These are phyloP conservation scores for Infundibulicybe gibba DNA, from an alignment of 768 basidiomycete species.

Conservation along the genomic window DNA sequence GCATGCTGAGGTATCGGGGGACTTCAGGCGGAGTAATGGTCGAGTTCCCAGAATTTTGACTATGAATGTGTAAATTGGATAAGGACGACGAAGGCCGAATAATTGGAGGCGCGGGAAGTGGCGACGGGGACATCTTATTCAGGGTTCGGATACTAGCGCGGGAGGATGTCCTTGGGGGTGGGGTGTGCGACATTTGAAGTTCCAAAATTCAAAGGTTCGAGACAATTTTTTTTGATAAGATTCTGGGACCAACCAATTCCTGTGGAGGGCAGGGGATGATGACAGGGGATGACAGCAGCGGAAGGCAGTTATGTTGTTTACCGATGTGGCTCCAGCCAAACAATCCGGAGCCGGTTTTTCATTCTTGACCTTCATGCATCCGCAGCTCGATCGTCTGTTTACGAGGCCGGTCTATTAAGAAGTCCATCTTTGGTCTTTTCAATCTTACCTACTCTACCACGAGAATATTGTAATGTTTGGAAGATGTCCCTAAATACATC, in stretches of 20 bases:
- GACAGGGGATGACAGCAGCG: neutral
- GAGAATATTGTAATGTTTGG: neutral
- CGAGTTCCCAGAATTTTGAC: slow-evolving; percentile 26
- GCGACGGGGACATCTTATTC: slow-evolving; percentile 41
- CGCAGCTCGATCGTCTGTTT: too few relatives aligned
- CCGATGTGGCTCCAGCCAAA: too few relatives aligned
- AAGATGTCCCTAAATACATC: neutral
- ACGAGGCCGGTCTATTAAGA: too few relatives aligned
- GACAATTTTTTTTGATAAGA: too few relatives aligned
- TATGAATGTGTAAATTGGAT: slow-evolving; percentile 54
- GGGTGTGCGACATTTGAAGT: slow-evolving; percentile 26
- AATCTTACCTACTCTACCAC: neutral
- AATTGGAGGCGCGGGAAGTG: slow-evolving; percentile 47
- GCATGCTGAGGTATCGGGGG: slow-evolving; percentile 22
- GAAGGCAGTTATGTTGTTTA: neutral
- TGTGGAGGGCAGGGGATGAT: neutral
- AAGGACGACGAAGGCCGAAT: slow-evolving; percentile 53
- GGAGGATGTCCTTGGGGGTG: slow-evolving; percentile 27
- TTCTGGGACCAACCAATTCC: neutral
- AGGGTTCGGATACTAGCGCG: slow-evolving; percentile 19
- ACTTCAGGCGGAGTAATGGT: slow-evolving; percentile 25
- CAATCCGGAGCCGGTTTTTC: too few relatives aligned
- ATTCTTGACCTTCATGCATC: too few relatives aligned
- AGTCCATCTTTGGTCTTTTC: neutral
- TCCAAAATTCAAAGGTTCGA: too few relatives aligned